Conservation (phyloP, 768 basidiomycete genomes). For the Pleurotus pulmonarius region DNA sequence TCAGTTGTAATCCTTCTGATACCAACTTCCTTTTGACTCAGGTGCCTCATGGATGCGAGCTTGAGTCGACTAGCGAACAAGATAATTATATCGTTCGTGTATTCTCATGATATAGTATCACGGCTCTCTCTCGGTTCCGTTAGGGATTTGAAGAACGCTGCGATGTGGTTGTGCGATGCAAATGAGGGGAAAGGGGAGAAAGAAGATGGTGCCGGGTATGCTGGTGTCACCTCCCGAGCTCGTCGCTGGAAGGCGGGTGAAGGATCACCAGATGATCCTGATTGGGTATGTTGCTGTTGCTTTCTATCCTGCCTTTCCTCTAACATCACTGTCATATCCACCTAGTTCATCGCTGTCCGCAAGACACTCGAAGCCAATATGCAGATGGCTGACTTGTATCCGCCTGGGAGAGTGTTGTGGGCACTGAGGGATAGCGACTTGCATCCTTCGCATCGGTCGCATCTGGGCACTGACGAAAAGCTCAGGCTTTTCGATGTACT, state of each 20-base stretch:
- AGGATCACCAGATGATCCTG: conserved; percentile 48
- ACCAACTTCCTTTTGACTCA: conserved; percentile 19
- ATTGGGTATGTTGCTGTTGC: conserved; percentile 37
- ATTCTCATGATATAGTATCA: conserved; percentile 80
- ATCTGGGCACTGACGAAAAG: conserved; percentile 27
- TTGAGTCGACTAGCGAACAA: conserved; percentile 57
- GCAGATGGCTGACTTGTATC: conserved; percentile 67
- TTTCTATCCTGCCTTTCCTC: background rate
- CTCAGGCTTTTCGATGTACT: conserved; percentile 74
- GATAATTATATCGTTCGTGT: conserved; percentile 74
- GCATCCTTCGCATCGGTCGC: conserved; percentile 50
- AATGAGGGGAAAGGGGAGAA: conserved; percentile 39
- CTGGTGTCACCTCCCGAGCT: conserved; percentile 43
- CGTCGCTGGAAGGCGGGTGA: conserved; percentile 56
- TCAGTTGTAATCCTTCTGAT: background rate
- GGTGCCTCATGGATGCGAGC: conserved; percentile 58
- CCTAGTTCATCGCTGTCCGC: conserved; percentile 71
- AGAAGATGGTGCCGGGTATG: conserved; percentile 53
- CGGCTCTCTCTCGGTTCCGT: conserved; percentile 76
- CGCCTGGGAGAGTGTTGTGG: conserved; percentile 78
- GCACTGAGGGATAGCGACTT: conserved; percentile 72
- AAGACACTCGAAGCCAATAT: conserved; percentile 87
- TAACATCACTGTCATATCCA: background rate
- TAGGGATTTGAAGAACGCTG: conserved; percentile 69
- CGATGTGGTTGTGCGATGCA: conserved; percentile 78